A percentile compares a stretch with the other conserved stretches of the same genome.
phyloP scores from a whole-genome alignment of 2,329 filamentous ascomycete genomes.

The Ophiostoma angusticollis region DNA sequence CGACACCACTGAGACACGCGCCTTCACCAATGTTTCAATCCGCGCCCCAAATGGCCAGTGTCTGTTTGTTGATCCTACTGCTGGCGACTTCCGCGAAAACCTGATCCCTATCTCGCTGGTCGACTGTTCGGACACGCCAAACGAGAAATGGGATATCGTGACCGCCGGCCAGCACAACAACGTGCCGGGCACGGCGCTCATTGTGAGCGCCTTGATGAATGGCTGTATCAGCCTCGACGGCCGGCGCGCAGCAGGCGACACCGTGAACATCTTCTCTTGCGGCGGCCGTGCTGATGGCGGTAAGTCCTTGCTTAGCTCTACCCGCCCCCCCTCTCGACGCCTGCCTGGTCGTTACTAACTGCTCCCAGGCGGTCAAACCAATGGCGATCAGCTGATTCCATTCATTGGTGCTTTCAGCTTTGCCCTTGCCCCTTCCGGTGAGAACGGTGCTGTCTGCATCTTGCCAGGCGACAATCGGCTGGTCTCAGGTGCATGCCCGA shows the following conservation, averaged over 20 bases:
- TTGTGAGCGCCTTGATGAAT: constrained; percentile 37
- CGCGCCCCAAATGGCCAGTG: constrained; percentile 35
- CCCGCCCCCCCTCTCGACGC: not conserved
- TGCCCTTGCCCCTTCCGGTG: constrained; percentile 31
- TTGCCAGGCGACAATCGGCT: constrained; percentile 23
- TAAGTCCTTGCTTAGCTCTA: constrained; percentile 19
- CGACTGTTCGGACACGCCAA: constrained; percentile 30
- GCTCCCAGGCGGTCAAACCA: constrained; percentile 29
- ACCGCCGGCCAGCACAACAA: constrained; percentile 37
- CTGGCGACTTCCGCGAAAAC: constrained; percentile 41
- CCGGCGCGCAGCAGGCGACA: constrained; percentile 30
- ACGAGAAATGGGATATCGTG: constrained; percentile 39
- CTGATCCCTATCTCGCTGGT: constrained; percentile 36
- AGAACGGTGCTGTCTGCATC: constrained; percentile 30
- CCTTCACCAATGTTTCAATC: constrained; percentile 32
- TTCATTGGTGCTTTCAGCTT: constrained; percentile 31
- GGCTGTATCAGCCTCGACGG: constrained; percentile 40
- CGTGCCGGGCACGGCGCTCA: constrained; percentile 26
- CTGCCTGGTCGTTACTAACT: constrained; percentile 10
- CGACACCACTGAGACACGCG: constrained; percentile 33
- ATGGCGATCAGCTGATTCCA: constrained; percentile 35
- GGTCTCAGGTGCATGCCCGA: constrained; percentile 20
- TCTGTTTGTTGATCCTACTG: constrained; percentile 37
- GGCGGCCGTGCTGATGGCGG: constrained; percentile 37
- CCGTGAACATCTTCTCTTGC: constrained; percentile 38